Base-by-base conservation (phyloP, 1,139 yeast species). In the Candida freyschussii region DNA sequence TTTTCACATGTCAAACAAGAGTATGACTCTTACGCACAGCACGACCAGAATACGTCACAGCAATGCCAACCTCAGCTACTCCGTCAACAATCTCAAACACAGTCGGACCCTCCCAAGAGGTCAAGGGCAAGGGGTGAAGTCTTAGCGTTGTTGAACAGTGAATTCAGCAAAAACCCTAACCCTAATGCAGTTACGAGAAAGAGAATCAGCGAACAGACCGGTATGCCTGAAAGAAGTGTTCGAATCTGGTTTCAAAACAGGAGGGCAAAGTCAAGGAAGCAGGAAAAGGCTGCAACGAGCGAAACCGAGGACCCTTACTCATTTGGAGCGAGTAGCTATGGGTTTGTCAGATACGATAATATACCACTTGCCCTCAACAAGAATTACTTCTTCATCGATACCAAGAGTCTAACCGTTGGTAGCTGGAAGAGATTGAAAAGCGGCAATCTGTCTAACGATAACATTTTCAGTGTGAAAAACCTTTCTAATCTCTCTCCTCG, bases 231-330 rank as follows among this genome's bases (percentile, higher is more conserved):
- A 51, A 73, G 95, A 45, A 87, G 95, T 5, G 95, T 89, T 3
- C 71, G 95, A 37, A 87, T 89, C 30, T 89, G 97, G 97, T 89
- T 89, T 54, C 97, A 89, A 56, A 89, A 89, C 55, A 67, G 93
- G 47, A 63, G 96, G 40, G 96, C 96, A 13, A 86, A 86, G 53
- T 57, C 63, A 15, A 68, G 68, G 47, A 67, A 69, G 45, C 71
- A 75, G 46, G 75, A 78, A 39, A 75, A 75, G 26, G 56, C 58
- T 8, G 60, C 49, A 35, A 64, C 55, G 53, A 73, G 63, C 37
- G 85, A 78, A 5, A 41, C 34, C 20, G 45, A 40, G 5, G 50
- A 45, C 15, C 37, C 33, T 5, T 36, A 35, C 21, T 11, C 43
- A 2, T 35, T 22, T 13, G 35, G 21, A 6, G 36, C 29, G 7